Evolutionary conservation across 2,329 filamentous ascomycete species (phyloP).

Genomic region (Monilinia vaccinii-corymbosi): DNA sequence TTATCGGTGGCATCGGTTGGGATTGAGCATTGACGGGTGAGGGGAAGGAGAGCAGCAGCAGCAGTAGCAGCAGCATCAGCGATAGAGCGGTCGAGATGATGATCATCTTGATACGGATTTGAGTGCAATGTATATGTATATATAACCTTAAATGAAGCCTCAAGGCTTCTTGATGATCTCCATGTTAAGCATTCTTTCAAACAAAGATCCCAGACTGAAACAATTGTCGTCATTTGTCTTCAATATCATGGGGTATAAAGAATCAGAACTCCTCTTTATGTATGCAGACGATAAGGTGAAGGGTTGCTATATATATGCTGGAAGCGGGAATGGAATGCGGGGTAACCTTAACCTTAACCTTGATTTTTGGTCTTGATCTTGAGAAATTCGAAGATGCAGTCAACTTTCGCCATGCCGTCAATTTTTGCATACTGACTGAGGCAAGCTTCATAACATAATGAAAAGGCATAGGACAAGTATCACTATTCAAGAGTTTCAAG

Average conservation of each 20-base stretch:
- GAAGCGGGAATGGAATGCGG: not conserved
- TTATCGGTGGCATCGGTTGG: conserved; percentile 9
- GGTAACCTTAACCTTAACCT: too few relatives aligned
- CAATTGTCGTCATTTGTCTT: not conserved
- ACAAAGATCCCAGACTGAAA: not conserved
- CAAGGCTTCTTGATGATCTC: not conserved
- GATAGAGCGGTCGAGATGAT: conserved; percentile 2
- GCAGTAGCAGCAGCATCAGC: conserved; percentile 12
- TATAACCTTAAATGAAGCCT: not conserved
- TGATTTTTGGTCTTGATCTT: too few relatives aligned
- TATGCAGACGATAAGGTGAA: too few relatives aligned
- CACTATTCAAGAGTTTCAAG: not conserved
- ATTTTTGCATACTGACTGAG: not conserved
- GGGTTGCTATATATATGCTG: not conserved
- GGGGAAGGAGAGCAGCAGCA: conserved; percentile 11
- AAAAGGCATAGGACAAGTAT: too few relatives aligned
- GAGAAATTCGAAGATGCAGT: too few relatives aligned
- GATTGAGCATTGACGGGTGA: conserved; percentile 10
- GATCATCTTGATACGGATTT: not conserved
- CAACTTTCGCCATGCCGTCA: not conserved
- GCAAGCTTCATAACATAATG: not conserved
- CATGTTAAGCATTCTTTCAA: not conserved
- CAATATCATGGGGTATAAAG: not conserved
- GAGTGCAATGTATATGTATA: too few relatives aligned
- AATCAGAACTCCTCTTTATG: too few relatives aligned